Conservation (phyloP, 345 rosid species). For the Viola odorata region DNA sequence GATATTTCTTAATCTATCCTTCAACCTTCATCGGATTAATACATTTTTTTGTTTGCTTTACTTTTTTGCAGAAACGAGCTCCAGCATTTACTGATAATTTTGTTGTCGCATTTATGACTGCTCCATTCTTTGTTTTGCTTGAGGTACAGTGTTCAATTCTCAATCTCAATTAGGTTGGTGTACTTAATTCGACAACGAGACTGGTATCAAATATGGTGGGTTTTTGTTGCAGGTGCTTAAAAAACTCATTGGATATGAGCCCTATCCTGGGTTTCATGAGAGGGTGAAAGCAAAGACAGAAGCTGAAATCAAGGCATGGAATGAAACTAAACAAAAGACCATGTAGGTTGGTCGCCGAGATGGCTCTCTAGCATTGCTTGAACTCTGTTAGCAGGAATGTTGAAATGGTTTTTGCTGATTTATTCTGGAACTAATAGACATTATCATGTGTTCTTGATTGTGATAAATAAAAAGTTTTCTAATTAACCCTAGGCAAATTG, state of each 20-base stretch:
- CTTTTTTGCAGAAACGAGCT: constrained; percentile 57
- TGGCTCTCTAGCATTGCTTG: too few relatives aligned
- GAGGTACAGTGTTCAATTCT: constrained; percentile 42
- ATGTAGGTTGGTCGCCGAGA: too few relatives aligned
- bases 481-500: too few relatives aligned
- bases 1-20: background rate
- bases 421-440: too few relatives aligned
- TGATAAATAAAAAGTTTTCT: too few relatives aligned
- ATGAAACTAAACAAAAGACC: constrained; percentile 42
- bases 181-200: too few relatives aligned
- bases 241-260: constrained; percentile 54
- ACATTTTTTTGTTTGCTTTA: background rate
- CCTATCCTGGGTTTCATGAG: constrained; percentile 73
- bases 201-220: background rate
- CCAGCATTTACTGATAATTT: constrained; percentile 82
- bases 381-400: too few relatives aligned
- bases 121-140: constrained; percentile 88
- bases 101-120: constrained; percentile 71
- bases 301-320: constrained; percentile 48
- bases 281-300: constrained; percentile 53
- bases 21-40: too few relatives aligned
- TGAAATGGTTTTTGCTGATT: too few relatives aligned
- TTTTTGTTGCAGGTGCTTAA: constrained; percentile 15
- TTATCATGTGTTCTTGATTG: too few relatives aligned
- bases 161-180: too few relatives aligned